These are phyloP conservation scores for Talaromyces sp. DNA, from an alignment of 2,329 filamentous ascomycete species.

Conservation along the genomic window DNA sequence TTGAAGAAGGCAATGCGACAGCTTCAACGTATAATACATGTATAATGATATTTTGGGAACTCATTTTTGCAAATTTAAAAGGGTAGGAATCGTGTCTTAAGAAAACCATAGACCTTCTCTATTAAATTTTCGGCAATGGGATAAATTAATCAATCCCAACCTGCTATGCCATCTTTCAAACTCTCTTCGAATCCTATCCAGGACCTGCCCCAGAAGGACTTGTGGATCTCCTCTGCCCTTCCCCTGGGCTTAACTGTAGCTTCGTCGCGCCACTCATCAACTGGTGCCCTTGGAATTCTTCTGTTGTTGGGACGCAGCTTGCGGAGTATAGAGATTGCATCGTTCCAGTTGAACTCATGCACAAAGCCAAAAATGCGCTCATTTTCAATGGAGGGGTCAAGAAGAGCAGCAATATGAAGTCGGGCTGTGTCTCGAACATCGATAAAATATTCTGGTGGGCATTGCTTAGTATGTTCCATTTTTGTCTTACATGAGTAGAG, in stretches of 20 bases:
- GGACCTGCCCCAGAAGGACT: background rate
- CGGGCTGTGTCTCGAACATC: conserved; percentile 44
- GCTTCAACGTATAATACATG: too few relatives aligned
- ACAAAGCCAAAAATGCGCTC: conserved; percentile 52
- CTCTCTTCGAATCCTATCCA: background rate
- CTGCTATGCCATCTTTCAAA: background rate
- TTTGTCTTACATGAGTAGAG: background rate
- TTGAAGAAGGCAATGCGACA: too few relatives aligned
- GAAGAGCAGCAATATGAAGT: conserved; percentile 48
- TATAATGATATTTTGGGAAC: too few relatives aligned
- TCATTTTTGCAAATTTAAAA: too few relatives aligned
- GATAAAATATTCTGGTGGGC: conserved; percentile 35
- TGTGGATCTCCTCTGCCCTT: conserved; percentile 1
- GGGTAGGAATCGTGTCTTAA: too few relatives aligned
- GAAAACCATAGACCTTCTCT: too few relatives aligned
- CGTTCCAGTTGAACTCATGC: conserved; percentile 36
- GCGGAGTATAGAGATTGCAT: conserved; percentile 9
- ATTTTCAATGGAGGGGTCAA: conserved; percentile 38
- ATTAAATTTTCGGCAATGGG: too few relatives aligned
- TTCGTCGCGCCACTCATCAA: background rate
- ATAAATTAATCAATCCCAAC: background rate
- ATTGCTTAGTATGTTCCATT: background rate
- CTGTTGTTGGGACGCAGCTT: conserved; percentile 28
- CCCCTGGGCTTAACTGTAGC: background rate
- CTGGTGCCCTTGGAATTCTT: background rate